Percentiles rank a stretch among this genome's conserved stretches.
These are phyloP conservation scores for Epicoccum nigrum DNA, from an alignment of 2,329 filamentous ascomycete genomes.

Conservation along the genomic window DNA sequence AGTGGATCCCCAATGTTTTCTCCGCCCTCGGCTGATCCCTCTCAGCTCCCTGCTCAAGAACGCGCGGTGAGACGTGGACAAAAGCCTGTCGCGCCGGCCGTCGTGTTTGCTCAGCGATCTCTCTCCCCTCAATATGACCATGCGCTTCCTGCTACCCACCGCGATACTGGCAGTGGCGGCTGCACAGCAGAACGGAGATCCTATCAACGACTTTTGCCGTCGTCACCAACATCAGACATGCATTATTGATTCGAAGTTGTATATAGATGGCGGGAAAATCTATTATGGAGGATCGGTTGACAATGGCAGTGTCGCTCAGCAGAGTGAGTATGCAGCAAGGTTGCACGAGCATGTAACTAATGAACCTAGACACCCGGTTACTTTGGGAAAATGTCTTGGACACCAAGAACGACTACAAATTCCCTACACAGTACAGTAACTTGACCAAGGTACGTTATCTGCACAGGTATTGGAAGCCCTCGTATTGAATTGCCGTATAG, in stretches of 20 bases:
- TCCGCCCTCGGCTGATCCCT: slow-evolving; percentile 2
- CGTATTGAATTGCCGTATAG: slow-evolving; percentile 31
- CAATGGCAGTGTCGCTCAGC: slow-evolving; percentile 57
- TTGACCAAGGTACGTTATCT: slow-evolving; percentile 16
- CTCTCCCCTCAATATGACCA: background rate
- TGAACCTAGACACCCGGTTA: slow-evolving; percentile 55
- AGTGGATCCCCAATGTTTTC: slow-evolving; percentile 9
- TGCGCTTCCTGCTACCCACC: background rate
- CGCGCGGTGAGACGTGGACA: slow-evolving; percentile 5
- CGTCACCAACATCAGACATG: slow-evolving; percentile 61
- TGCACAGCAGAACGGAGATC: slow-evolving; percentile 16
- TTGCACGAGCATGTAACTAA: slow-evolving; percentile 1
- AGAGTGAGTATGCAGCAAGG: slow-evolving; percentile 52
- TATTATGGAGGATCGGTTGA: slow-evolving; percentile 53
- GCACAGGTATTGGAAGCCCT: background rate
- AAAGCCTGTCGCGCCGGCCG: background rate
- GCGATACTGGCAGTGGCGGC: slow-evolving; percentile 47
- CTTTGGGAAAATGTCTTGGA: slow-evolving; percentile 60
- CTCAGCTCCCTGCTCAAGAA: slow-evolving; percentile 5
- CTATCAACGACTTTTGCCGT: slow-evolving; percentile 26
- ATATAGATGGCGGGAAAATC: slow-evolving; percentile 63
- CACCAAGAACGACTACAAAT: slow-evolving; percentile 12
- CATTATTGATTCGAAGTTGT: slow-evolving; percentile 62
- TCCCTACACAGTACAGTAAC: slow-evolving; percentile 20
- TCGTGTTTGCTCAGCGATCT: background rate